Base-by-base conservation (phyloP, 345 rosid genomes). In the Nasturtium officinale region DNA sequence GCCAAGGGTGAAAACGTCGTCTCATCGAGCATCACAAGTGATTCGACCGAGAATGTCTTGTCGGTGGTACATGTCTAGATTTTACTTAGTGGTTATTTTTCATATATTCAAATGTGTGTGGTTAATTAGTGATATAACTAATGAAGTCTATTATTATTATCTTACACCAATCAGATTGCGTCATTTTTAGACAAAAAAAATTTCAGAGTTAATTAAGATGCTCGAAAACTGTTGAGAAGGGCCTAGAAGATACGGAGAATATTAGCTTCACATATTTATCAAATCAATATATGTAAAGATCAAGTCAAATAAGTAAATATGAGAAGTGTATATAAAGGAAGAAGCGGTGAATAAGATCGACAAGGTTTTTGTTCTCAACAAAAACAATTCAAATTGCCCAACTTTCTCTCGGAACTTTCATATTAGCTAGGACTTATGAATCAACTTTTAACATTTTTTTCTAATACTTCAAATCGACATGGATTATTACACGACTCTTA, bases 1-100 rank as follows among this genome's bases (percentile, higher is more conserved):
- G 97, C 90, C 9, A 93, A 83, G 29, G 86, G 91, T 52, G 81
- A 89, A 35, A 81, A 80, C 56, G 84, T 79, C 40, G 59, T 42
- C 45, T 46, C 64, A 10, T 64, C 76, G 3, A 60, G 50, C 63
- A 40, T 66, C 67, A 43, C 77, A 2, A 45, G 82, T 2, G 43
- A 81, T 3, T 78, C 85, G 16, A 35, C 70, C 30, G 52, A 53
- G 37, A 43, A 42, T 63, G 63, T 52, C 53, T 66, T 68, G 69
- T 43, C 70, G 26, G 69, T 68, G 32, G 51, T 68, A 61, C 51
- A 69, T 55, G 46, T 56, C 63, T 75, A 75, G 62, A 53, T 43
- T 61, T 45, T 54, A 0, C 40, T 52, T 50, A 38, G 8, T 61
- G 52, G 52, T 71, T 8, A 17, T 17, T 25, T 62, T 63, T 71